Base-by-base conservation (phyloP, 768 basidiomycete species). In the Mycena venus region DNA sequence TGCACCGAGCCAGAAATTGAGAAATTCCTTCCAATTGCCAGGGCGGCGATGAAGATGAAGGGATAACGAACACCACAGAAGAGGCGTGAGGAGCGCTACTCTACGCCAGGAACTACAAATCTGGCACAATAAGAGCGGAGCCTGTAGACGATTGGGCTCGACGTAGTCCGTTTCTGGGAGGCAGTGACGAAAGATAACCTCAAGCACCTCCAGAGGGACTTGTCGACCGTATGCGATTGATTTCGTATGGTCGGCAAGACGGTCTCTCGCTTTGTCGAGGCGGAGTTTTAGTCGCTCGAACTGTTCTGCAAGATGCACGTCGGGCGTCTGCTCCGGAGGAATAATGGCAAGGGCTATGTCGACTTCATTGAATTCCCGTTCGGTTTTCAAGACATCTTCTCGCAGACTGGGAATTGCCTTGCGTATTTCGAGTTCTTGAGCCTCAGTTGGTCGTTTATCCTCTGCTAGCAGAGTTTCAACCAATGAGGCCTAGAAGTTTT, bases 181-280 rank as follows among this genome's bases (percentile, higher is more conserved):
- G 63, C 78, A 78, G 56, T 69, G 56, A 19, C 60, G 29, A 53
- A 82, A 80, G 15, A 82, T 79, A 32, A 75, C 59, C 64, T 79
- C 73, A 65, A 79, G 31, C 29, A 82, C 63, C 49, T 80, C 80
- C 21, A 82, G 44, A 6, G 81, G 81, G 8, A 82, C 68, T n/a
- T 62, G 61, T 19, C 74, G 72, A 11, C 58, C 53, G 17, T 38
- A 60, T 11, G 68, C 7, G 17, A 76, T 34, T 1, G 56, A 63
- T 4, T 19, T 55, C 36, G 42, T 62, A 31, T 71, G 69, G n/a
- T 25, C 25, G 15, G 64, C 72, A 4, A 77, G 72, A 14, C 42
- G 40, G 38, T 77, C 68, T 53, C 49, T 32, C 64, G 75, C 69
- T 23, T 23, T 29, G 19, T 47, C 17, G 40, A 77, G 75, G 29